phyloP scores from a whole-genome alignment of 176 grass and related monocot genomes.

The Carex parvula region DNA sequence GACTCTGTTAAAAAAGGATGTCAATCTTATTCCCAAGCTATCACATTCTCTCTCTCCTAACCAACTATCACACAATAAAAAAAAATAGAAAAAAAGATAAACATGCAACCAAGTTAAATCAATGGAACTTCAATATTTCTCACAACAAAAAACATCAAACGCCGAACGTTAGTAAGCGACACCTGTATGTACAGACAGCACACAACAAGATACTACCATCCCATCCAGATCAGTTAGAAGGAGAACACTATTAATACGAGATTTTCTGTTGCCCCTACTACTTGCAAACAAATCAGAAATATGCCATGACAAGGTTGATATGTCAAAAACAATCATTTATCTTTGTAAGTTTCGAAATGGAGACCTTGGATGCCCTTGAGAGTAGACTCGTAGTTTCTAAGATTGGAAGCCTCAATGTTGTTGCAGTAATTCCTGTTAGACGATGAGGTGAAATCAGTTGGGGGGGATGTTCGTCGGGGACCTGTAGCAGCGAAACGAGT shows the following conservation, averaged over 20 bases:
- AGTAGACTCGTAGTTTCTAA: conserved; percentile 67
- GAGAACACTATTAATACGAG: background rate
- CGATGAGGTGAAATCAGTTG: conserved; percentile 41
- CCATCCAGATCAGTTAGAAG: conserved; percentile 8
- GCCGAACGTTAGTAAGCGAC: background rate
- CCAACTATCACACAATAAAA: conserved; percentile 15
- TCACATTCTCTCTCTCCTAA: background rate
- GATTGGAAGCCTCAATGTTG: conserved; percentile 21
- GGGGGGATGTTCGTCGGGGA: conserved; percentile 33
- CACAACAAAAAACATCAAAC: background rate
- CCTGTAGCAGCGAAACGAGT: conserved; percentile 42
- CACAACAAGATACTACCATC: background rate
- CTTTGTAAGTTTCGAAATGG: conserved; percentile 43
- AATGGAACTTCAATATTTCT: conserved; percentile 15
- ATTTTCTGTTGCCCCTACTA: background rate
- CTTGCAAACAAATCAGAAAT: background rate
- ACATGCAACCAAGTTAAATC: conserved; percentile 7
- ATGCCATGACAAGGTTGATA: background rate
- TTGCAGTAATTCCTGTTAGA: conserved; percentile 40
- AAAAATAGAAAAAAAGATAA: background rate
- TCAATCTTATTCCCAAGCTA: background rate
- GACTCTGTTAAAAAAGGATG: background rate
- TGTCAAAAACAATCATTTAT: conserved; percentile 23
- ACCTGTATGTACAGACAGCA: conserved; percentile 24
- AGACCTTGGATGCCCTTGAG: conserved; percentile 68